Evolutionary conservation across 148 eudicot genomes (phyloP), one percentile per base, ranked within the genome.

Genomic region (Camellia sinensis): DNA sequence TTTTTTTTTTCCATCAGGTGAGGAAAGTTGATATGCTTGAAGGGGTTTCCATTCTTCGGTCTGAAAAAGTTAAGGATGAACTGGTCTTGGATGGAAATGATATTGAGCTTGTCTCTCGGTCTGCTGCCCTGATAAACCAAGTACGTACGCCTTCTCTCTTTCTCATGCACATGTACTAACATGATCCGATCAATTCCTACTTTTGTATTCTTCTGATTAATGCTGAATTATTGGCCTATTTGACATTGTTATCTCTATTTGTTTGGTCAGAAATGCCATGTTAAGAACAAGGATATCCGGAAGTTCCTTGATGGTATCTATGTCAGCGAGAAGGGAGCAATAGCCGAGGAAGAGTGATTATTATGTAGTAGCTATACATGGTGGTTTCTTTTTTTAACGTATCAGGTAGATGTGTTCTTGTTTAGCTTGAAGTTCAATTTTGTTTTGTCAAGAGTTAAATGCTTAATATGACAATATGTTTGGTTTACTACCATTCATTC

Each of bases 21-120:
- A 86, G 91, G 75, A 88, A 88, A 63, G 91, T 88, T 19, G 89
- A 88, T 40, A 88, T 88, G 91, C 89, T 88, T 84, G 91, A 86
- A 4, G 91, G 91, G 19, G 91, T 88, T 56, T 53, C 87, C n/a
- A 79, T 88, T 73, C 45, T 78, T 41, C 52, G 91, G 22, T 88
- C 91, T 10, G 91, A 88, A 73, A 88, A 88, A 80, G 89, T 88
- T 4, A 88, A 88, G 81, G 91, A 88, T 73, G 91, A 88, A 73
- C 72, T 88, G 68, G 77, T 88, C 50, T 84, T 88, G 87, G 89
- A 88, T 64, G 90, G 88, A 5, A 87, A 85, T 76, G 90, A 87
- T 70, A 87, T 87, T 79, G 90, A 87, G 21, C 90, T 87, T 13
- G 90, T 87, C 7, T 87, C 90, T 76, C 79, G 90, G 10, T 87